phyloP scores from a whole-genome alignment of 257 asterid species.

The Haberlea rhodopensis region DNA sequence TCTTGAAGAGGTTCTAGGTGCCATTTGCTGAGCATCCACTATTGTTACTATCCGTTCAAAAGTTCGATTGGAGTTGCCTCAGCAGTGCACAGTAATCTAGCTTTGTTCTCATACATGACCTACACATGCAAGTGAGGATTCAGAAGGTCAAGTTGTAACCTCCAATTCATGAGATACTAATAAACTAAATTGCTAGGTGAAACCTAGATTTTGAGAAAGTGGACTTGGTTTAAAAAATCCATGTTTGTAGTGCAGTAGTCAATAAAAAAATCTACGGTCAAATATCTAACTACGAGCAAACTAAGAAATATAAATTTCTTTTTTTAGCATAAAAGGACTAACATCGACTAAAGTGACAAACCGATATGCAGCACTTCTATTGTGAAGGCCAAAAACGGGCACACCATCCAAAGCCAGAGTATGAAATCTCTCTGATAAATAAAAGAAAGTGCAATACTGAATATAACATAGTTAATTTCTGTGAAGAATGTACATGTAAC shows the following conservation, averaged over 20 bases:
- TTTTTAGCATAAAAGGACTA: slow-evolving; percentile 34
- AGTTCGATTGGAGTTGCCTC: slow-evolving; percentile 80
- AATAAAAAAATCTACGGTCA: neutral
- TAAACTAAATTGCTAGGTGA: neutral
- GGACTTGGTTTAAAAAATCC: neutral
- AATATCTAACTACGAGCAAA: neutral
- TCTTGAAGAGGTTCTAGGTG: slow-evolving; percentile 90
- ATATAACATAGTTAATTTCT: slow-evolving; percentile 1
- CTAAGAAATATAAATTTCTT: too few relatives aligned
- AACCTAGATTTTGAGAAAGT: neutral
- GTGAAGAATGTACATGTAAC: neutral
- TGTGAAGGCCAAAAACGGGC: slow-evolving; percentile 74
- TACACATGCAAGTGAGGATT: slow-evolving; percentile 23
- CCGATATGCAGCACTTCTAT: slow-evolving; percentile 88
- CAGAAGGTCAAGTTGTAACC: neutral
- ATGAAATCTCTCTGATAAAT: slow-evolving; percentile 66
- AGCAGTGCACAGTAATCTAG: slow-evolving; percentile 72
- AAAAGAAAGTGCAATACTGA: slow-evolving; percentile 14
- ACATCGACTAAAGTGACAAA: slow-evolving; percentile 94
- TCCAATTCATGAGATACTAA: neutral
- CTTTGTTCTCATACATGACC: slow-evolving; percentile 95
- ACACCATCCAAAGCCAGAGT: slow-evolving; percentile 90
- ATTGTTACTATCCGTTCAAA: slow-evolving; percentile 68
- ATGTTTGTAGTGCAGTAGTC: neutral
- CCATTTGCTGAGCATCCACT: slow-evolving; percentile 70